phyloP scores from a whole-genome alignment of 2,329 filamentous ascomycete species.

The Penicillium carneum region DNA sequence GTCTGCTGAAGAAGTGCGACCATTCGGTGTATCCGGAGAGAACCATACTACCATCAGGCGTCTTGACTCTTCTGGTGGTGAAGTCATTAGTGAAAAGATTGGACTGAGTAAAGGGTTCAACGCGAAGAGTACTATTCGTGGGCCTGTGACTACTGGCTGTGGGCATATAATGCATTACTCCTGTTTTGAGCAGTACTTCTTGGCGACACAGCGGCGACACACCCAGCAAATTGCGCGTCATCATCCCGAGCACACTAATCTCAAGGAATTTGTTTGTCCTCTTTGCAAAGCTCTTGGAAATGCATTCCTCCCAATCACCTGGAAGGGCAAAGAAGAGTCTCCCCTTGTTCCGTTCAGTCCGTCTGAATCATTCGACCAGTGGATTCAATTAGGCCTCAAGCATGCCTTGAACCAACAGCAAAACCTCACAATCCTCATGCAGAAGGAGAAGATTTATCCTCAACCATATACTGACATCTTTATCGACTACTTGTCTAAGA shows the following conservation, averaged over 20 bases:
- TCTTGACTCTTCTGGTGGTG: slow-evolving; percentile 73
- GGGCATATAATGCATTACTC: slow-evolving; percentile 98
- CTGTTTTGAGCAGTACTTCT: slow-evolving; percentile 91
- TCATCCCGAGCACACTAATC: slow-evolving; percentile 80
- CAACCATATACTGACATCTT: slow-evolving; percentile 58
- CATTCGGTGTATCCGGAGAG: slow-evolving; percentile 88
- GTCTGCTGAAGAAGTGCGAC: slow-evolving; percentile 80
- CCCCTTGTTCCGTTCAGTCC: slow-evolving; percentile 76
- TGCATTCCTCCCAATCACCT: slow-evolving; percentile 90
- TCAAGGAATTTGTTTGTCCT: slow-evolving; percentile 93
- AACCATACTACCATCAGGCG: slow-evolving; percentile 81
- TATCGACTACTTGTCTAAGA: slow-evolving; percentile 59
- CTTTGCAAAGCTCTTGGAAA: slow-evolving; percentile 97
- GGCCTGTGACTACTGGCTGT: slow-evolving; percentile 87
- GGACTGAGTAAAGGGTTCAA: slow-evolving; percentile 90
- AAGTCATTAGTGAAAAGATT: slow-evolving; percentile 76
- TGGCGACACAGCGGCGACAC: slow-evolving; percentile 83
- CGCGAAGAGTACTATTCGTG: slow-evolving; percentile 68
- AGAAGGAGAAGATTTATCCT: slow-evolving; percentile 44
- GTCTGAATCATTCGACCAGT: slow-evolving; percentile 68
- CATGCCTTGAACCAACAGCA: slow-evolving; percentile 56
- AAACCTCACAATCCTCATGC: slow-evolving; percentile 54
- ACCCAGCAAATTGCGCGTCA: slow-evolving; percentile 91
- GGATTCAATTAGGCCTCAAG: slow-evolving; percentile 69
- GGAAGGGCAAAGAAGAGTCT: slow-evolving; percentile 88